Base-by-base conservation (phyloP, 139 green algal species). In the Chlamydomonas applanata region DNA sequence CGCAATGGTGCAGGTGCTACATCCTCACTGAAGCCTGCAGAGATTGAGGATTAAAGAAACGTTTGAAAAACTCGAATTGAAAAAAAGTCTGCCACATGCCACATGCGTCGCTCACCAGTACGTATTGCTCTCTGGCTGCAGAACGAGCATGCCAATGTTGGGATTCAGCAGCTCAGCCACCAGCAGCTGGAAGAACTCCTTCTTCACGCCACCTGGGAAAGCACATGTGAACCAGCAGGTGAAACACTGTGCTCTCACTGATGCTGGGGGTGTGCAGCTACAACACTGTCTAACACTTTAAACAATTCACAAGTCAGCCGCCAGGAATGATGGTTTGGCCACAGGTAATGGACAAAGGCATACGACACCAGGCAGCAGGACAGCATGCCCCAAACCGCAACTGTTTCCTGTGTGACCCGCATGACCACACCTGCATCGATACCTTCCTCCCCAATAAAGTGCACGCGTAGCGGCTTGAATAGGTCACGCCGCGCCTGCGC, bases 101-200 rank as follows among this genome's bases (percentile, higher is more conserved):
- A 4, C 20, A 30, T 14, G n/a, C 20, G 53, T 16, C 19, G 19
- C 71, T 49, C 32, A 90, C 92, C 93, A 97, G 81, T 95, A 97
- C 0, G 91, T 97, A 46, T 88, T 88, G 45, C 79, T 91, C 76
- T 95, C 90, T 14, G 78, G 40, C 66, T 91, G 83, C 49, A 86
- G 80, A 7, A 75, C 74, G 36, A 98, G 89, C 83, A 98, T 91
- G 75, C 93, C 94, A 78, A 94, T 96, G 76, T 96, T 93, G 1
- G 93, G 88, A 52, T 70, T 90, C 24, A 98, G 87, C 79, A 98
- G 85, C 86, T 95, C 84, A 2, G 88, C 86, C 45, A 97, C 76
- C 46, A 98, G 86, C 73, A 98, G 89, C 85, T 95, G 89, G 85
- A 98, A 97, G 72, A 98, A 98, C 86, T 98, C 94, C 85, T 97